These are phyloP conservation scores for Drechslerella coelobrocha DNA, from an alignment of 2,329 filamentous ascomycete species.

Conservation along the genomic window DNA sequence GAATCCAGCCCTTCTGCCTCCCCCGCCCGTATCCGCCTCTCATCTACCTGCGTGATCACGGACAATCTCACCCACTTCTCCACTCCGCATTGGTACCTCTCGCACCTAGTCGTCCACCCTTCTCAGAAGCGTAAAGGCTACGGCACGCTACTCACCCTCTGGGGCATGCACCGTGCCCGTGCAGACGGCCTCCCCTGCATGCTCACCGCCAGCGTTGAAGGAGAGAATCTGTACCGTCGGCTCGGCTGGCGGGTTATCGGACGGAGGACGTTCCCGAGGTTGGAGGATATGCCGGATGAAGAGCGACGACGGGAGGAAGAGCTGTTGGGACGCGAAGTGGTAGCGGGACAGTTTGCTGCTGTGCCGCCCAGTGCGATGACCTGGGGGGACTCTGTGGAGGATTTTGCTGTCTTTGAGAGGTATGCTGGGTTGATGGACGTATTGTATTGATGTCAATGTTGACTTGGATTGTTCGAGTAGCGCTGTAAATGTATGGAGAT, in stretches of 20 bases:
- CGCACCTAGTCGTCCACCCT: constrained; percentile 36
- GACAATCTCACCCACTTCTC: constrained; percentile 17
- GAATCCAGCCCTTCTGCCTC: constrained; percentile 12
- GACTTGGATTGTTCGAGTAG: not conserved
- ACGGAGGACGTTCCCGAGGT: constrained; percentile 9
- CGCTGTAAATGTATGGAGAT: too few relatives aligned
- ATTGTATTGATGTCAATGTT: not conserved
- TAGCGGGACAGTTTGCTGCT: constrained; percentile 21
- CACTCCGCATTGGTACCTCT: constrained; percentile 33
- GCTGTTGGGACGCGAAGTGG: constrained; percentile 19
- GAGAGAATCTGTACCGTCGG: constrained; percentile 19
- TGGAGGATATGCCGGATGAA: constrained; percentile 34
- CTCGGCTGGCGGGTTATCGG: constrained; percentile 27
- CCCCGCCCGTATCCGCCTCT: not conserved
- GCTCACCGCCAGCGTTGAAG: constrained; percentile 26
- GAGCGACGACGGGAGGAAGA: constrained; percentile 24
- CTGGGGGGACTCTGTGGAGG: constrained; percentile 11
- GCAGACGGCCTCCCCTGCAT: constrained; percentile 11
- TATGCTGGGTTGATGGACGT: constrained; percentile 1
- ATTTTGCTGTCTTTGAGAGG: constrained; percentile 10
- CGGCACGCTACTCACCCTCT: constrained; percentile 15
- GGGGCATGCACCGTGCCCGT: constrained; percentile 21
- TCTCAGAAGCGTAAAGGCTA: constrained; percentile 13
- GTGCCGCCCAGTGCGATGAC: constrained; percentile 16
- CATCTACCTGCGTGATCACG: not conserved